Percentiles rank a stretch among this genome's conserved stretches.
Evolutionary conservation across 192 early-diverging fungal species (phyloP).

Genomic region (Mortierella hygrophila): DNA sequence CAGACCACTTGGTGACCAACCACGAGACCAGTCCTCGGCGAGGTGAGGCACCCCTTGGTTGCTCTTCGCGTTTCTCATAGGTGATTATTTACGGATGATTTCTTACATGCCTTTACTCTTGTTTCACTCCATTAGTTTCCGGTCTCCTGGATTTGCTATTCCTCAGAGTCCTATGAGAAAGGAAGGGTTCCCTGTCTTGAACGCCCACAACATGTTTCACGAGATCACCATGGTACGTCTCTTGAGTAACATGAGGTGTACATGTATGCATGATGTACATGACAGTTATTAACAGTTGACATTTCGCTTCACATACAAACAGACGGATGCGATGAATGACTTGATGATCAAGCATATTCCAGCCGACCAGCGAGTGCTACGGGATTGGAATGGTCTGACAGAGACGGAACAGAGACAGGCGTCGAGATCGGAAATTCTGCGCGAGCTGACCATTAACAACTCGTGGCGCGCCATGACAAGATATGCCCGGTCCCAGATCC

Average conservation of each 20-base stretch:
- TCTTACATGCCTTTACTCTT: not conserved
- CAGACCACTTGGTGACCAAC: not conserved
- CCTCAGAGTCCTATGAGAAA: constrained; percentile 34
- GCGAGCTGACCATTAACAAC: constrained; percentile 59
- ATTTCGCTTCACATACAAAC: not conserved
- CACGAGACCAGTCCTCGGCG: constrained; percentile 12
- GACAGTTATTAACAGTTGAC: not conserved
- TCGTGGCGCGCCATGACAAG: constrained; percentile 63
- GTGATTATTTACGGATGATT: not conserved
- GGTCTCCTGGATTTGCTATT: constrained; percentile 33
- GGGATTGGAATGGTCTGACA: constrained; percentile 51
- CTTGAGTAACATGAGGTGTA: too few relatives aligned
- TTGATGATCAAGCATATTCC: constrained; percentile 61
- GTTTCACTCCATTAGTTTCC: not conserved
- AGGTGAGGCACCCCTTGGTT: not conserved
- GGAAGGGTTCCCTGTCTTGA: constrained; percentile 36
- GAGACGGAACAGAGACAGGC: constrained; percentile 51
- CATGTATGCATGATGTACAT: not conserved
- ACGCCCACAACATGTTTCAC: constrained; percentile 55
- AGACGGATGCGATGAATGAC: constrained; percentile 63
- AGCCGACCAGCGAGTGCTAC: constrained; percentile 55
- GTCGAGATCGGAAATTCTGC: constrained; percentile 52
- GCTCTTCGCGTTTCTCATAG: not conserved
- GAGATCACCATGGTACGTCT: constrained; percentile 62
- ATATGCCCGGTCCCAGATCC: constrained; percentile 59